Conservation (phyloP, 2,329 filamentous ascomycete genomes). For the Alternaria consortialis region DNA sequence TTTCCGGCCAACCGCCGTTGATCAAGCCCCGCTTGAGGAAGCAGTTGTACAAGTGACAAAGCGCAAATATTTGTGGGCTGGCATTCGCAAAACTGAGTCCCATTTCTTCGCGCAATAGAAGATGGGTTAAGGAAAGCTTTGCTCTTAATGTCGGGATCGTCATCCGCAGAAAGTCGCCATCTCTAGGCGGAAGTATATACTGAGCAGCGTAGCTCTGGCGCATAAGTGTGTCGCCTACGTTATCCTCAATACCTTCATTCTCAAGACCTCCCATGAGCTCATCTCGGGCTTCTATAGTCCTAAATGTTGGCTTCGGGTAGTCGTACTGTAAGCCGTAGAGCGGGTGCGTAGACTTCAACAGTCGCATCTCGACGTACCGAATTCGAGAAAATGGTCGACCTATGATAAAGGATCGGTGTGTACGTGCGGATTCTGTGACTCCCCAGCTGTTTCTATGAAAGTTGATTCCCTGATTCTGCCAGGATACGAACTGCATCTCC, state of each 20-base stretch:
- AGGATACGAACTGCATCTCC: neutral
- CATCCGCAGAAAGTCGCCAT: neutral
- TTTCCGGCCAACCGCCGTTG: neutral
- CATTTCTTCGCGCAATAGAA: neutral
- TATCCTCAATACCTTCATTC: neutral
- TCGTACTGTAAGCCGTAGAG: neutral
- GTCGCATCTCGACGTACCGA: neutral
- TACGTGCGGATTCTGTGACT: neutral
- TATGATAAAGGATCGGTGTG: neutral
- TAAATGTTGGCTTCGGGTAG: neutral
- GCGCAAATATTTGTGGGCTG: neutral
- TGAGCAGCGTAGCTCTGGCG: neutral
- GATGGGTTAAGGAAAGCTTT: neutral
- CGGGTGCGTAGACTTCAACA: neutral
- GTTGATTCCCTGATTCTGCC: neutral
- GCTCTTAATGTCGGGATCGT: conserved; percentile 1
- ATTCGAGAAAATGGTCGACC: neutral
- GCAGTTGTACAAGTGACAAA: conserved; percentile 2
- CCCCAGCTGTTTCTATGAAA: neutral
- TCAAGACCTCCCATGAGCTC: neutral
- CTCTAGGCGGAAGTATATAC: neutral
- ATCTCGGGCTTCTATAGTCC: neutral
- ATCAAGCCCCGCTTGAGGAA: neutral
- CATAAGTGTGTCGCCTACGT: neutral
- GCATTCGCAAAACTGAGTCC: neutral